Evolutionary conservation across 2,329 filamentous ascomycete genomes (phyloP), one percentile per base, ranked within the genome.

Genomic region (Alternaria rosae): DNA sequence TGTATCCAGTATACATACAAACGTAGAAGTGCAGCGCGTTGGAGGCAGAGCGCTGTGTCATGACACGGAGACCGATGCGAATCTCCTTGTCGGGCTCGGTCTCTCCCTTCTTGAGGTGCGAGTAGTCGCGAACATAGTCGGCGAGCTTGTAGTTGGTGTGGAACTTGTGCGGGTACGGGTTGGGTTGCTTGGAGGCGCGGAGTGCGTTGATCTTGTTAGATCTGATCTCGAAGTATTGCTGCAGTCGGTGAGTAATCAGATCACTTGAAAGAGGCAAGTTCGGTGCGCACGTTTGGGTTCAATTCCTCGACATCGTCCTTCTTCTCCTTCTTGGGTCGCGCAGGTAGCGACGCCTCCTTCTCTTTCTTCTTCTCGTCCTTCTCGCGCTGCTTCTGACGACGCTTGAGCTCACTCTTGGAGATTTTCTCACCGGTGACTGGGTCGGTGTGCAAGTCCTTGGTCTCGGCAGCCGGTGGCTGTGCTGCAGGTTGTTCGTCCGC

Each of bases 151-250:
- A 93, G 80, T 90, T 92, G 78, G 92, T 89, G 60, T 94, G 85
- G 86, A 97, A 98, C 86, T 91, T 91, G 90, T 99, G 94, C 8
- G 95, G 95, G 82, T 97, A 80, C 6, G 92, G 92, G 76, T 94
- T 91, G 42, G 92, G 91, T 62, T 89, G 83, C 83, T 91, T 89
- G 76, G 87, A 88, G 76, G 90, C 84, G 74, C 90, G 87, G 67
- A 94, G 86, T 74, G 91, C 90, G 80, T 91, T 90, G 84, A 97
- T 89, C 70, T 87, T 87, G 71, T 92, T 88, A 75, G 91, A 96
- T 66, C 95, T 92, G 78, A 98, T 96, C 84, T 99, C 95, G 79
- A 97, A 97, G 85, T 98, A 99, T 90, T 92, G 90, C 88, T 91
- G 74, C 13, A 26, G 26, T 59, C 23, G 42, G 69, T 76, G 28